Evolutionary conservation across 495 filamentous ascomycete genomes (phyloP).

Genomic region (Annulohypoxylon moriforme): DNA sequence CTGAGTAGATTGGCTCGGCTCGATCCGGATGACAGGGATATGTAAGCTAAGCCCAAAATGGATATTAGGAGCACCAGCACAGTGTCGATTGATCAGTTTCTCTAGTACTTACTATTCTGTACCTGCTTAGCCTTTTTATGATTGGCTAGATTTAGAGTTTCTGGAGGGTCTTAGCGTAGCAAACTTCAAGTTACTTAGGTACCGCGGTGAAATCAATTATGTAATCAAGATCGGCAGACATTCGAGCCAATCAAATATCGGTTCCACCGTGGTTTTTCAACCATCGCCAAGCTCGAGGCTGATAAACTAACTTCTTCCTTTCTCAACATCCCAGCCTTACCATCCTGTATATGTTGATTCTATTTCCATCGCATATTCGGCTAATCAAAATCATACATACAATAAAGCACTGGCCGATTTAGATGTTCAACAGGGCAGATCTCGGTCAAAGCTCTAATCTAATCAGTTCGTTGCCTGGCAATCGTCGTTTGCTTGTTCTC

Average conservation of each 20-base stretch:
- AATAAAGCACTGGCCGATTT: not conserved
- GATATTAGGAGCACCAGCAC: not conserved
- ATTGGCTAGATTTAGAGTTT: not conserved
- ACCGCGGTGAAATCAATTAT: no score
- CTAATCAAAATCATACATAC: not conserved
- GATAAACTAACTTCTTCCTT: slow-evolving; percentile 1
- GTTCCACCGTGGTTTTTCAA: not conserved
- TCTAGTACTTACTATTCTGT: not conserved
- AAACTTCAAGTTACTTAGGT: not conserved
- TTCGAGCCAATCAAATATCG: slow-evolving; percentile 10
- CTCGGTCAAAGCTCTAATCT: not conserved
- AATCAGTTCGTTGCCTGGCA: not conserved
- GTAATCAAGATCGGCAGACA: not conserved
- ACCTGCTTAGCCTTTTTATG: not conserved
- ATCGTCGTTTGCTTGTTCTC: not conserved
- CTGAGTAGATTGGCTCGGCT: not conserved
- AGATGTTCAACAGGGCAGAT: not conserved
- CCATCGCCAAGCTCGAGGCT: slow-evolving; percentile 30
- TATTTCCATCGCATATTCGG: not conserved
- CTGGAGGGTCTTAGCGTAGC: not conserved
- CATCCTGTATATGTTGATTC: not conserved
- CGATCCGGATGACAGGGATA: not conserved
- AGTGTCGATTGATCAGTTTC: not conserved
- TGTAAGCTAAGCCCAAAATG: not conserved
- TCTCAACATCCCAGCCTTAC: slow-evolving; percentile 21